Evolutionary conservation across 495 filamentous ascomycete genomes (phyloP).

Genomic region (Neurospora africana): DNA sequence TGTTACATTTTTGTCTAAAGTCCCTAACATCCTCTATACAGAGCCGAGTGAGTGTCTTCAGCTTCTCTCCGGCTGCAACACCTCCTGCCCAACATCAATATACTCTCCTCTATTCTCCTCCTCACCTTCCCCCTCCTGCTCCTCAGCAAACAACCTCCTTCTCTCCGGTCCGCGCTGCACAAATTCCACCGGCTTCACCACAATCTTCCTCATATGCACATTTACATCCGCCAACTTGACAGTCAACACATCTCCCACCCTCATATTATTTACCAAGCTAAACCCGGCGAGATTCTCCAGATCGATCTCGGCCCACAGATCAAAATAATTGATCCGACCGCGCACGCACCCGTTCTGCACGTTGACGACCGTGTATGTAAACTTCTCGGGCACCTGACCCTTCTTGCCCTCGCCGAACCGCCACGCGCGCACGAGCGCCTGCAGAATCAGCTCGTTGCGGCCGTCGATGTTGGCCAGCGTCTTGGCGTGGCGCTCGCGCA

Average conservation of each 20-base stretch:
- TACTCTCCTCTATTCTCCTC: neutral
- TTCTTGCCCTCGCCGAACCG: conserved; percentile 46
- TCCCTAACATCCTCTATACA: neutral
- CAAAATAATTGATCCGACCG: conserved; percentile 32
- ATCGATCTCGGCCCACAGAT: conserved; percentile 21
- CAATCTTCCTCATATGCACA: conserved; percentile 37
- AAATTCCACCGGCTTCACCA: conserved; percentile 39
- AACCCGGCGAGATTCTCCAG: conserved; percentile 20
- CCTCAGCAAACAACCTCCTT: neutral
- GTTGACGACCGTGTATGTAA: conserved; percentile 40
- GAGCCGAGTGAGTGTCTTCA: neutral
- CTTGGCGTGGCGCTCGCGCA: conserved; percentile 36
- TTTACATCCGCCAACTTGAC: conserved; percentile 50
- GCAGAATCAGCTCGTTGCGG: conserved; percentile 46
- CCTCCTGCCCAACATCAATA: neutral
- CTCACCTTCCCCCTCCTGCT: neutral
- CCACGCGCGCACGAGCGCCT: conserved; percentile 66
- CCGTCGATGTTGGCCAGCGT: conserved; percentile 22
- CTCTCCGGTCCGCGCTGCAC: conserved; percentile 1
- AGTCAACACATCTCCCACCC: conserved; percentile 37
- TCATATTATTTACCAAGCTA: conserved; percentile 7
- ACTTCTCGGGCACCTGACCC: conserved; percentile 47
- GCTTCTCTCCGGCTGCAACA: neutral
- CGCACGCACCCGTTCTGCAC: conserved; percentile 4
- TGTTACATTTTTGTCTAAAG: neutral